Evolutionary conservation across 2,329 filamentous ascomycete genomes (phyloP).

Genomic region (Ophioceras dolichostomum): DNA sequence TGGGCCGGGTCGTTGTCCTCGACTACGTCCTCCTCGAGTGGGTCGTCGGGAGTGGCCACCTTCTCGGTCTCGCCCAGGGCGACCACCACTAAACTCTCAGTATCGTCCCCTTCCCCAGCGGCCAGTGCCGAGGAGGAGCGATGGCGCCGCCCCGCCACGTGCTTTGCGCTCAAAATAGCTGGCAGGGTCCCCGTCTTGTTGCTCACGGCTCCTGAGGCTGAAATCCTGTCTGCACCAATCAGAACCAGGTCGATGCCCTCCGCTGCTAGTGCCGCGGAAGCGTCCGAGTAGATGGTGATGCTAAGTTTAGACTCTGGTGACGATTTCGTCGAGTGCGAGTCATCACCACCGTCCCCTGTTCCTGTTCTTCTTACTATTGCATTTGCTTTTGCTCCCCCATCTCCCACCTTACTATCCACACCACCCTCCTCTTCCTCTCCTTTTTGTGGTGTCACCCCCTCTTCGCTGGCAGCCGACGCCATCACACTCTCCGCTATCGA

Average conservation of each 20-base stretch:
- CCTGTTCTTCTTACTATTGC: neutral
- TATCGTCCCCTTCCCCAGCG: neutral
- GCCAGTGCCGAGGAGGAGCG: no score
- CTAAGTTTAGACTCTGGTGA: neutral
- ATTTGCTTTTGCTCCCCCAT: neutral
- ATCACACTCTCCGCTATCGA: slow-evolving; percentile 19
- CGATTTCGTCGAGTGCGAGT: neutral
- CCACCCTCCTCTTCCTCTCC: no score
- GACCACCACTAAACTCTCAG: slow-evolving; percentile 30
- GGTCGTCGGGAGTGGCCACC: slow-evolving; percentile 32
- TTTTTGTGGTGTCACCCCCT: no score
- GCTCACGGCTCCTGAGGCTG: slow-evolving; percentile 41
- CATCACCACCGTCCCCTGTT: neutral
- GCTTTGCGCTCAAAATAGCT: slow-evolving; percentile 39
- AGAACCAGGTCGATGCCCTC: slow-evolving; percentile 42
- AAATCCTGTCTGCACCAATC: slow-evolving; percentile 53
- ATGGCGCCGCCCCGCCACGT: no score
- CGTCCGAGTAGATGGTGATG: slow-evolving; percentile 45
- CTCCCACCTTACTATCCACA: no score
- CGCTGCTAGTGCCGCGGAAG: slow-evolving; percentile 42
- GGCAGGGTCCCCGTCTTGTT: slow-evolving; percentile 57
- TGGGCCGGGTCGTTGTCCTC: slow-evolving; percentile 42
- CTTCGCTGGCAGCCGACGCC: no score
- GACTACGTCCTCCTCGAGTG: slow-evolving; percentile 28
- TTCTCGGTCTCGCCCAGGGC: slow-evolving; percentile 51